Evolutionary conservation across 2,329 filamentous ascomycete genomes (phyloP), one percentile per base, ranked within the genome.

Genomic region (Metarhizium robertsii): DNA sequence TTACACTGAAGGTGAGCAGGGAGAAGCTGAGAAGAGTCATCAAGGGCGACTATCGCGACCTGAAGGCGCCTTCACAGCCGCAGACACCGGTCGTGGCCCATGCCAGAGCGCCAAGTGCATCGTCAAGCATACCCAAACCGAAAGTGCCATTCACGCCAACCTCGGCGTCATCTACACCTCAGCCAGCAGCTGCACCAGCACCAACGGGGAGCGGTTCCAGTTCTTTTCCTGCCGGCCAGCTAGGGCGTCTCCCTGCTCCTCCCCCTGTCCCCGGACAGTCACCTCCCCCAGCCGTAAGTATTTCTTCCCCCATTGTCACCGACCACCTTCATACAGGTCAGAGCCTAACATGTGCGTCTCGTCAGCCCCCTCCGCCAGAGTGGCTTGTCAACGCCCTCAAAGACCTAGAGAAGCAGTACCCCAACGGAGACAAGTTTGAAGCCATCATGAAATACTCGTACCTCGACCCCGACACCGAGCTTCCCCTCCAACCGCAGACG

Each of bases 371-470:
- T 7, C 85, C 91, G 18, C 92, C 92, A n/a, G 77, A 82, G 55
- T 97, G 94, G 94, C 87, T 99, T 55, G 76, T 79, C 56, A 73
- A 79, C 42, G 87, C 89, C 53, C 81, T 97, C n/a, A 76, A 81
- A 57, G 79, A 84, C 29, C 81, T 97, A 55, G 75, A 76, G 62
- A 84, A 84, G 61, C 76, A 79, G 57, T 92, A 96, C 65, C 86
- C 88, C 3, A 81, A 86, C 63, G 69, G 71, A 45, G 91, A 96
- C 69, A 80, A 81, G 34, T 97, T 97, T 68, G 90, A 96, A 70
- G 87, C 85, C 54, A 81, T 87, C 25, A 99, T 99, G 94, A 90
- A 91, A 58, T 92, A 95, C 71, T 89, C 84, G 29, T 85, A 88
- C 57, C 81, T 96, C 59, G 87, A 95, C 68, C 81, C 80, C 11